Conservation (phyloP, 129 eudicot species). For the Centrapalus pauciflorus region DNA sequence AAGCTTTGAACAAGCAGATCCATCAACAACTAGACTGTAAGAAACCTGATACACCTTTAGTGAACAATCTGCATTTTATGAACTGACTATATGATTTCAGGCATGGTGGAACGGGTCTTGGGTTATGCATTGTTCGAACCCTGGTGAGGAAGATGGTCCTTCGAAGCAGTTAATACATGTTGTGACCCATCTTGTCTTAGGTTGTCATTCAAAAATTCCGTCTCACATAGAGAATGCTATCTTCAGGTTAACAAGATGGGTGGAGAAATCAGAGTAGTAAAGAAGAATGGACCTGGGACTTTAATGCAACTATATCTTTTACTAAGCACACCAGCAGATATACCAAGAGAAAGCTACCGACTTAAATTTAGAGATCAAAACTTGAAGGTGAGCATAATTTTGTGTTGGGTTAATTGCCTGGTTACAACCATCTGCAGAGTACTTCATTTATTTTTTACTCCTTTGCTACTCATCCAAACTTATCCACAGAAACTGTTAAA, state of each 20-base stretch:
- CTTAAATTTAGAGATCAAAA: slow-evolving; percentile 43
- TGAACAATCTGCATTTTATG: background rate
- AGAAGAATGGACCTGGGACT: slow-evolving; percentile 90
- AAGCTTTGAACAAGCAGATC: slow-evolving; percentile 98
- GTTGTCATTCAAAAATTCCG: background rate
- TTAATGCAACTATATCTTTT: slow-evolving; percentile 69
- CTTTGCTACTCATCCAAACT: background rate
- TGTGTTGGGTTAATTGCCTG: too few relatives aligned
- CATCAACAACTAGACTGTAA: slow-evolving; percentile 94
- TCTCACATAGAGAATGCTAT: slow-evolving; percentile 2
- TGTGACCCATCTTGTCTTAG: background rate
- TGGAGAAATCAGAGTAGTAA: slow-evolving; percentile 86
- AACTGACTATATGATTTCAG: slow-evolving; percentile 39
- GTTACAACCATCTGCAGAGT: background rate
- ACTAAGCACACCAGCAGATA: slow-evolving; percentile 51
- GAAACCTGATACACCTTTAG: slow-evolving; percentile 6
- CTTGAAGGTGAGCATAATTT: slow-evolving; percentile 40
- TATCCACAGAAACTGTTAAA: background rate
- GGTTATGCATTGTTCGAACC: slow-evolving; percentile 92
- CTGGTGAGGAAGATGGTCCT: slow-evolving; percentile 50
- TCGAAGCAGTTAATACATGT: background rate
- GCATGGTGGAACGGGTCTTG: slow-evolving; percentile 99
- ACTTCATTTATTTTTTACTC: too few relatives aligned
- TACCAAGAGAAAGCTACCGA: slow-evolving; percentile 32
- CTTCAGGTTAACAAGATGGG: slow-evolving; percentile 92